Percentiles rank a stretch among this genome's conserved stretches.
Evolutionary conservation across 2,329 filamentous ascomycete genomes (phyloP).

Genomic region (Pyrenochaeta sp.): DNA sequence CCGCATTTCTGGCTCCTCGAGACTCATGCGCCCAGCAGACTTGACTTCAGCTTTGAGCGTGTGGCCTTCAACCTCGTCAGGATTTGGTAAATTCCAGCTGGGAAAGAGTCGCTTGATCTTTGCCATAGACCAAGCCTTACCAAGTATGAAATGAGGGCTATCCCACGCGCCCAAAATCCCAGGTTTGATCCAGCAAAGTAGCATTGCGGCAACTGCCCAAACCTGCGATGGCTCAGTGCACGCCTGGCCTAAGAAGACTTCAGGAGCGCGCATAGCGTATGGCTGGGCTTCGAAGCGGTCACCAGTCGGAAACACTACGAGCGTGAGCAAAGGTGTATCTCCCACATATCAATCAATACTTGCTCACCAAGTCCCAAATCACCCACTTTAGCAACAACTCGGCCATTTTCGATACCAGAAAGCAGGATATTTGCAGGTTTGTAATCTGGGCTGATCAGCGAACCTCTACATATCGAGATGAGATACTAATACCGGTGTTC

Average conservation of each 20-base stretch:
- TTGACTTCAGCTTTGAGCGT: slow-evolving; percentile 12
- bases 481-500: slow-evolving; percentile 16
- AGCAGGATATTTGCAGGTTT: slow-evolving; percentile 23
- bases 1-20: slow-evolving; percentile 10
- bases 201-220: slow-evolving; percentile 19
- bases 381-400: slow-evolving; percentile 16
- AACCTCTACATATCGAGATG: too few species aligned
- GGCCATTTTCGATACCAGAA: slow-evolving; percentile 13
- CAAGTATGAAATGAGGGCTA: slow-evolving; percentile 13
- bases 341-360: slow-evolving; percentile 5
- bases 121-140: slow-evolving; percentile 19
- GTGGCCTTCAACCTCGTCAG: slow-evolving; percentile 12
- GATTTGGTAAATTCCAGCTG: slow-evolving; percentile 9
- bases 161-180: slow-evolving; percentile 14
- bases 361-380: slow-evolving; percentile 21
- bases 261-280: slow-evolving; percentile 23
- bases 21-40: slow-evolving; percentile 13
- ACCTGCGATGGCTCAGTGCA: slow-evolving; percentile 18
- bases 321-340: too few species aligned
- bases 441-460: slow-evolving; percentile 17
- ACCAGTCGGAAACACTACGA: slow-evolving; percentile 16
- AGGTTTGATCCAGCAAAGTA: slow-evolving; percentile 21
- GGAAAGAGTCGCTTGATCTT: slow-evolving; percentile 24
- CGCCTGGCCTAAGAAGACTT: slow-evolving; percentile 19
- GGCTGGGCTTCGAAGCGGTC: slow-evolving; percentile 13